phyloP scores from a whole-genome alignment of 2,329 filamentous ascomycete genomes.

The Pseudonectria foliicola region DNA sequence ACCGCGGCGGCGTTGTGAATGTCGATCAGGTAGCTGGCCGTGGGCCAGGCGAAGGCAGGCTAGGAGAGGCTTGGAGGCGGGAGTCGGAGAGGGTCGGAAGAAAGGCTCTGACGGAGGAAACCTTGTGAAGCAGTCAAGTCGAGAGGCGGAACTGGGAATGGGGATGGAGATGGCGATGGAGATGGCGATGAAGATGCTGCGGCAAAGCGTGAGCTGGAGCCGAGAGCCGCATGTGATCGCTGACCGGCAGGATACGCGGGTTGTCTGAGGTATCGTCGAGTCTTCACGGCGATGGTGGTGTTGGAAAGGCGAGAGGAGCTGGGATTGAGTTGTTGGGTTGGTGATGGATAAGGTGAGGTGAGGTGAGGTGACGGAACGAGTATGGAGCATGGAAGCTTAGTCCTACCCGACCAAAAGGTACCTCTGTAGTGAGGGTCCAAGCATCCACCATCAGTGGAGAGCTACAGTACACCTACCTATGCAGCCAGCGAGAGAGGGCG shows the following conservation, averaged over 20 bases:
- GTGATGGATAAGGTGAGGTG: too few species aligned
- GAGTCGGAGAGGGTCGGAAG: background rate
- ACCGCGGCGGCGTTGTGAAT: conserved; percentile 27
- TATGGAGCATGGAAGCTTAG: too few species aligned
- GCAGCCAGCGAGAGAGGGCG: too few species aligned
- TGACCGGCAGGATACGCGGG: background rate
- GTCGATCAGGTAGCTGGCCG: conserved; percentile 16
- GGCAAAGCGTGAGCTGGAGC: conserved; percentile 1
- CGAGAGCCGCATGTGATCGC: conserved; percentile 10
- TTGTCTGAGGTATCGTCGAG: too few species aligned
- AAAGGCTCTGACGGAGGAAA: background rate
- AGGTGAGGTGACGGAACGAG: too few species aligned
- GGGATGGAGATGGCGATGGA: conserved; percentile 17
- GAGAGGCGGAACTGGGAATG: conserved; percentile 9
- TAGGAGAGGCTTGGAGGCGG: conserved; percentile 1
- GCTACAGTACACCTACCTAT: too few species aligned
- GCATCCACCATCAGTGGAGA: too few species aligned
- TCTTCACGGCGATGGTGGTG: too few species aligned
- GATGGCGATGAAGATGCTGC: conserved; percentile 8
- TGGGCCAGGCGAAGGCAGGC: conserved; percentile 12
- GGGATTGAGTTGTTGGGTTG: too few species aligned
- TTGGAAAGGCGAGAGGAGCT: too few species aligned
- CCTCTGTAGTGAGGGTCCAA: too few species aligned
- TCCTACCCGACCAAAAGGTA: too few species aligned
- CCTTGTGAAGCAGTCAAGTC: conserved; percentile 2